Percentiles rank a stretch among this genome's conserved stretches.
Evolutionary conservation across 345 rosid species (phyloP).

Genomic region (Hypericum androsaemum): DNA sequence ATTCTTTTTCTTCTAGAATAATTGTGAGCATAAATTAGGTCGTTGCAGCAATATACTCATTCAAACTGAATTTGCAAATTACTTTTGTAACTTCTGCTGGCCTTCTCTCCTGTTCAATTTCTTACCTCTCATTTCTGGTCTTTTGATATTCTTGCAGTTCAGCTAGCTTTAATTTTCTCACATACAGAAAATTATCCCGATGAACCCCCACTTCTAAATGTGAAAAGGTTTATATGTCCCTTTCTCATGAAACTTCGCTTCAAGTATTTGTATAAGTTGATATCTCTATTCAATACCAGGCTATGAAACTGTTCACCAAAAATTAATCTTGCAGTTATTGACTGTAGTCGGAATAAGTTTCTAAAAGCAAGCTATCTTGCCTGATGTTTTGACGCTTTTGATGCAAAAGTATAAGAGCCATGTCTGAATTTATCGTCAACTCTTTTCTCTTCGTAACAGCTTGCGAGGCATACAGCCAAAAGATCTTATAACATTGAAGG

Average conservation of each 20-base stretch:
- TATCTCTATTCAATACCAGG: too few relatives aligned
- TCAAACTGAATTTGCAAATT: not conserved
- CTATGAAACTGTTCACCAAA: too few relatives aligned
- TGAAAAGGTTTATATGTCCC: constrained; percentile 45
- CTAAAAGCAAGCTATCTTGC: not conserved
- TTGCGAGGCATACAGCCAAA: constrained; percentile 60
- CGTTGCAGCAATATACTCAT: constrained; percentile 5
- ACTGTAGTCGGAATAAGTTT: too few relatives aligned
- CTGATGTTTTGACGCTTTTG: not conserved
- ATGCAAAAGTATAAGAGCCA: not conserved
- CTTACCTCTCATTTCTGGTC: constrained; percentile 7
- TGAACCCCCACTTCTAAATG: constrained; percentile 72
- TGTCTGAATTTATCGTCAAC: constrained; percentile 7
- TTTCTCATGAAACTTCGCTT: not conserved
- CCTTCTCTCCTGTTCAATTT: not conserved
- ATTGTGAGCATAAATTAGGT: not conserved
- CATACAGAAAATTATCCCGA: constrained; percentile 91
- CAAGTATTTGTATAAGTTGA: too few relatives aligned
- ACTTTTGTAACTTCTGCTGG: not conserved
- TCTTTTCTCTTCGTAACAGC: constrained; percentile 31
- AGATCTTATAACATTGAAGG: constrained; percentile 71
- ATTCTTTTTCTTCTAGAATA: not conserved
- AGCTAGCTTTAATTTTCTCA: constrained; percentile 73
- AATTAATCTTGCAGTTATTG: too few relatives aligned
- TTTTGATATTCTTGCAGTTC: constrained; percentile 49